Percentiles rank a stretch among this genome's conserved stretches.
Evolutionary conservation across 495 filamentous ascomycete genomes (phyloP).

Genomic region (Podospora bellae-mahoneyi): DNA sequence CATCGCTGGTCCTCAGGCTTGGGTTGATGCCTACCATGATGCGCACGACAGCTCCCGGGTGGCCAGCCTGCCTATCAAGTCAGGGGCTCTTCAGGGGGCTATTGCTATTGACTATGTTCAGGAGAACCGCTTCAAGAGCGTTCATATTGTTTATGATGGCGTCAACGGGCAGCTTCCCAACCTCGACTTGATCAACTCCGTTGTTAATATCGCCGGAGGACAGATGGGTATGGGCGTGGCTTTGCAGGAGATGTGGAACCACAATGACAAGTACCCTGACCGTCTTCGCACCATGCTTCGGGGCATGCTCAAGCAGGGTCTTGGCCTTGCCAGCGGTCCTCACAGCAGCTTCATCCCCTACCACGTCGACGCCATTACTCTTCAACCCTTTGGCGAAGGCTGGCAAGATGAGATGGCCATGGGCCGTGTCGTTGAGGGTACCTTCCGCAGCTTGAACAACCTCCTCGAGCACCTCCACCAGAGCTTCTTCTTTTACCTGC

Average conservation of each 20-base stretch:
- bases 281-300: constrained; percentile 86
- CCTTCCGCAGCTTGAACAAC: constrained; percentile 92
- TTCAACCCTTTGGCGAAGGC: constrained; percentile 83
- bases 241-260: constrained; percentile 83
- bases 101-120: constrained; percentile 91
- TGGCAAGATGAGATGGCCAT: constrained; percentile 98
- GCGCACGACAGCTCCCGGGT: constrained; percentile 66
- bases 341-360: constrained; percentile 97
- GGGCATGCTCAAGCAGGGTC: constrained; percentile 87
- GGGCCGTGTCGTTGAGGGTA: constrained; percentile 81
- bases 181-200: constrained; percentile 91
- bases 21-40: constrained; percentile 96
- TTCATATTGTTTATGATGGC: constrained; percentile 93
- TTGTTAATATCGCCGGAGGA: constrained; percentile 78
- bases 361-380: constrained; percentile 92
- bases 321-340: constrained; percentile 85
- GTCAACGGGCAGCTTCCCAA: constrained; percentile 96
- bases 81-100: constrained; percentile 87
- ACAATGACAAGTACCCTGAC: constrained; percentile 75
- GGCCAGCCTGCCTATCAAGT: constrained; percentile 80
- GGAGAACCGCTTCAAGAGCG: constrained; percentile 72
- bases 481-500: constrained; percentile 98
- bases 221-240: constrained; percentile 86
- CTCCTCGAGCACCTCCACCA: constrained; percentile 95
- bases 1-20: constrained; percentile 86